phyloP scores from a whole-genome alignment of 2,329 filamentous ascomycete species.

The Diaporthe sp. region DNA sequence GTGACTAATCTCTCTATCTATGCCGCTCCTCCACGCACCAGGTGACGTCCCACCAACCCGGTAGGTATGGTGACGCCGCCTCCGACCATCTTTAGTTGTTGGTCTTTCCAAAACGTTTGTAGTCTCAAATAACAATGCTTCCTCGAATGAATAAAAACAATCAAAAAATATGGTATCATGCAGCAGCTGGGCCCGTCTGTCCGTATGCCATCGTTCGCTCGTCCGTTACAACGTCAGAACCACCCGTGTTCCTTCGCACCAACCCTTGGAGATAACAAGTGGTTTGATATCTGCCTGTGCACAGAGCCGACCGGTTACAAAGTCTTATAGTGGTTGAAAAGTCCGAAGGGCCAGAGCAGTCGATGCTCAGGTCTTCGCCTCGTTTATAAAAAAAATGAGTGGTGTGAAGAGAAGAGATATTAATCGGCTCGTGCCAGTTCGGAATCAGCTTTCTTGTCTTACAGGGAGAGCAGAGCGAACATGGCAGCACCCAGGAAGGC shows the following conservation, averaged over 20 bases:
- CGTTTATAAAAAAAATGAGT: background rate
- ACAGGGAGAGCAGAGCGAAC: conserved; percentile 43
- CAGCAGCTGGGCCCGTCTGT: conserved; percentile 14
- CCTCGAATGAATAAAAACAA: conserved; percentile 9
- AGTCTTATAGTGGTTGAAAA: conserved; percentile 8
- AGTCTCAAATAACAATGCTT: conserved; percentile 20
- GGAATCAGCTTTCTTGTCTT: conserved; percentile 22
- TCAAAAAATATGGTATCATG: conserved; percentile 32
- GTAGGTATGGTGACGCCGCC: background rate
- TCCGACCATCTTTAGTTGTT: background rate
- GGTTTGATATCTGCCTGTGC: conserved; percentile 21
- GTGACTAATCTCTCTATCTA: conserved; percentile 18
- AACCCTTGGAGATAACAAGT: conserved; percentile 22
- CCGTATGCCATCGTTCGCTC: conserved; percentile 32
- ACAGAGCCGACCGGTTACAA: conserved; percentile 30
- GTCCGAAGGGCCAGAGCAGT: conserved; percentile 11
- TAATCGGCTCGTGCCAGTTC: conserved; percentile 33
- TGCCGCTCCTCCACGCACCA: conserved; percentile 7
- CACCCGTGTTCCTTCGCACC: conserved; percentile 25
- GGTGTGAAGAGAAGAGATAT: conserved; percentile 26
- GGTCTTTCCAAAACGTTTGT: background rate
- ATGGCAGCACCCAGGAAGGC: conserved; percentile 43
- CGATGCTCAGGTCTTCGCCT: conserved; percentile 3
- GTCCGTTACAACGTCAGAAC: conserved; percentile 31
- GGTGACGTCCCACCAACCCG: background rate